Conservation (phyloP, 768 basidiomycete genomes). For the Agrocybe praecox region DNA sequence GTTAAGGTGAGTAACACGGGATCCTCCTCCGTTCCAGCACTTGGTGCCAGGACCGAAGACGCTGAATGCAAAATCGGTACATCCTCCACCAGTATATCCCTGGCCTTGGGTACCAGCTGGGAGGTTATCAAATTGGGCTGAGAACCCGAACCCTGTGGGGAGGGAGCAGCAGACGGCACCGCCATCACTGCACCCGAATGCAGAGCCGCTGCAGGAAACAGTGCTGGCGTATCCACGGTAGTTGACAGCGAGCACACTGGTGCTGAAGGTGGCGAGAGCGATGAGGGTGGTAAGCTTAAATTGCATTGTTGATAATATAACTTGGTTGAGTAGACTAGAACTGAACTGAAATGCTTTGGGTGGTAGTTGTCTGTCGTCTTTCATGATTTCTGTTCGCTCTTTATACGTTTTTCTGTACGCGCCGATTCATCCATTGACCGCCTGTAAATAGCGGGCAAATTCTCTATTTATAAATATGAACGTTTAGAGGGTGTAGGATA, state of each 20-base stretch:
- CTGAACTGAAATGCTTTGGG: background rate
- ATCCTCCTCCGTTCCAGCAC: conserved; percentile 7
- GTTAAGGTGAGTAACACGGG: background rate
- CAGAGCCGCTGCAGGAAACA: conserved; percentile 10
- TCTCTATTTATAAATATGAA: too few species aligned
- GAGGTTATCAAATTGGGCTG: conserved; percentile 14
- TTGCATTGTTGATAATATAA: background rate
- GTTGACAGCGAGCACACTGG: background rate
- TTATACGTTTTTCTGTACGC: background rate
- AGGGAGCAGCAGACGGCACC: conserved; percentile 16
- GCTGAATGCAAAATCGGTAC: conserved; percentile 7
- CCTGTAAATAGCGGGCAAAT: too few species aligned
- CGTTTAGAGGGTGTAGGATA: too few species aligned
- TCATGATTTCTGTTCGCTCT: too few species aligned
- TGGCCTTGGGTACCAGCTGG: conserved; percentile 14
- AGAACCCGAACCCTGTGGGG: conserved; percentile 19
- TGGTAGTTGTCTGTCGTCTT: too few species aligned
- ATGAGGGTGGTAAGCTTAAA: background rate
- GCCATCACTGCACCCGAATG: conserved; percentile 15
- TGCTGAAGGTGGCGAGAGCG: background rate
- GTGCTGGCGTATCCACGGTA: conserved; percentile 13
- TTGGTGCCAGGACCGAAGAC: conserved; percentile 2
- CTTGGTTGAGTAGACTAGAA: background rate
- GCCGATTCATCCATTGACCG: too few species aligned
- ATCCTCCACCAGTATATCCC: conserved; percentile 9